Conservation (phyloP, 495 filamentous ascomycete genomes). For the Talaromyces wortmannii region DNA sequence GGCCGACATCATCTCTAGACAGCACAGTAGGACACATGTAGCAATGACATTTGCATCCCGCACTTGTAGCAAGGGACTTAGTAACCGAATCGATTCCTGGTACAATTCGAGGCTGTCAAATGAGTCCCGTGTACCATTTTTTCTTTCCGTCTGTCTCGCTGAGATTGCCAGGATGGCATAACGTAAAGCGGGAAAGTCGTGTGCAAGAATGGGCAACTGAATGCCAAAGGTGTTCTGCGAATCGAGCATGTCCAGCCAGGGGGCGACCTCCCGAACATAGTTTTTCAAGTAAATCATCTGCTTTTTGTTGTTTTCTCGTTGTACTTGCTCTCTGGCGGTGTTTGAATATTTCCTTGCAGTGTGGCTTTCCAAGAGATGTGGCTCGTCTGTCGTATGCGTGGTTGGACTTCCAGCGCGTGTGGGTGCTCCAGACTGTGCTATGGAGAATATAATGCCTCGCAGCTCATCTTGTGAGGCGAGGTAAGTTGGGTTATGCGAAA, state of each 20-base stretch:
- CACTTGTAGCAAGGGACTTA: conserved; percentile 25
- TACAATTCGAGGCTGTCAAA: conserved; percentile 38
- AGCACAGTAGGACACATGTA: conserved; percentile 33
- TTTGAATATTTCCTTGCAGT: no score
- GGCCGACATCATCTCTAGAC: conserved; percentile 44
- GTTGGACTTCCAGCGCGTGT: no score
- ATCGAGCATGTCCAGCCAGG: conserved; percentile 49
- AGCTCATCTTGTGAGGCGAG: no score
- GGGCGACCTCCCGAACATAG: conserved; percentile 36
- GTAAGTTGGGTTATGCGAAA: no score
- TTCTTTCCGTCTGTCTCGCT: conserved; percentile 35
- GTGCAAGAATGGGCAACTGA: conserved; percentile 30
- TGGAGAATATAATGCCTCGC: no score
- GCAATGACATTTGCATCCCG: conserved; percentile 33
- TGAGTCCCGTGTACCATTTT: conserved; percentile 23
- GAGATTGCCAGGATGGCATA: conserved; percentile 38
- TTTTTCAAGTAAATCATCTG: conserved; percentile 27
- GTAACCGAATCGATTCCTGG: conserved; percentile 36
- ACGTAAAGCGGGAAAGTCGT: conserved; percentile 27
- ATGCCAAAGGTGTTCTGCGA: conserved; percentile 31
- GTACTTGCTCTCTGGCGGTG: no score
- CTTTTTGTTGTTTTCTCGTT: no score
- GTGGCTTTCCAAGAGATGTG: no score
- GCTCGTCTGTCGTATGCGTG: no score
- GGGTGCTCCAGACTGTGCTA: no score